Base-by-base conservation (phyloP, 2,329 filamentous ascomycete species). In the Pseudopyrenochaeta lycopersici region DNA sequence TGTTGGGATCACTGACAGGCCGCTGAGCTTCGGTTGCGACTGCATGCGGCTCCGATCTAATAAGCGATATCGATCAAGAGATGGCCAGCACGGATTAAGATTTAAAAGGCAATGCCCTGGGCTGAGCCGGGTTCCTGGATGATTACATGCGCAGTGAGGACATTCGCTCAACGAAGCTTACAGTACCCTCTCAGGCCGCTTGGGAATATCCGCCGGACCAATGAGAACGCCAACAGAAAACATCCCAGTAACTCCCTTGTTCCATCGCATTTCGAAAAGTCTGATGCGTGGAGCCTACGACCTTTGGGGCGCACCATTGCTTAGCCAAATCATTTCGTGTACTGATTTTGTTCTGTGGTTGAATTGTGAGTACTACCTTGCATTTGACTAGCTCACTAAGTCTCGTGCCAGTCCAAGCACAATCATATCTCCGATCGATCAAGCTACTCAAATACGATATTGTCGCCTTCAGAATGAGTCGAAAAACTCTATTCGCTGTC, bases 21-120 rank as follows among this genome's bases (percentile, higher is more conserved):
- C 18, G 38, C 46, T 45, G 33, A 38, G 40, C 17, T 29, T 32
- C 17, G 30, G 30, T 21, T 36, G 36, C 41, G 4, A 46, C 46
- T 48, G 48, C 52, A 49, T 54, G 52, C 55, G 52, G 51, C 47
- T 52, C 58, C 46, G 47, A 32, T 47, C 36, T 54, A 49, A 49
- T 38, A 52, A 45, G 41, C 41, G 39, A 35, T 43, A 46, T 52
- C 49, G 36, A 46, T 36, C 21, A 46, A 52, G 35, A 54, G 46
- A 41, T 53, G 49, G 46, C 35, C 53, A 50, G 44, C 52, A 15
- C 43, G 36, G 21, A 32, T 36, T 46, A 31, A 41, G 45, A 43
- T 49, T 52, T 47, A 15, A 27, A 27, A 35, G 15, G 17, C 17
- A 36, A 15, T 3, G 33, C 46, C 27, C 20, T 32, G 44, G 49